Conservation (phyloP, 2,329 filamentous ascomycete species). For the Pestalotiopsis sp. region DNA sequence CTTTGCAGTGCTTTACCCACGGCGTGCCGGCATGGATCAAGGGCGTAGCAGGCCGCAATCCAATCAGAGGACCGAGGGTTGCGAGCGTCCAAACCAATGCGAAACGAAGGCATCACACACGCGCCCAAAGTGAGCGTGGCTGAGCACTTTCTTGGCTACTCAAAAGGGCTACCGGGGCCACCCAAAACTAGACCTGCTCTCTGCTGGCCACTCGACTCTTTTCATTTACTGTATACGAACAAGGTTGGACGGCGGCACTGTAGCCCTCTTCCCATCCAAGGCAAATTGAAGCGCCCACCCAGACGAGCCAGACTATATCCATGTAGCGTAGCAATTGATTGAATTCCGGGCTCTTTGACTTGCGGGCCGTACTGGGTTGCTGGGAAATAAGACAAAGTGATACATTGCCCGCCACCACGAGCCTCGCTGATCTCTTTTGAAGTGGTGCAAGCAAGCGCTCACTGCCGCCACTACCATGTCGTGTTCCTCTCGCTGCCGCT, state of each 20-base stretch:
- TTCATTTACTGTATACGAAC: background rate
- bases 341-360: too few species aligned
- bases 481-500: background rate
- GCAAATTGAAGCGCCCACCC: too few species aligned
- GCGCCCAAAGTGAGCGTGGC: slow-evolving; percentile 2
- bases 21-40: background rate
- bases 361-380: too few species aligned
- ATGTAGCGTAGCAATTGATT: too few species aligned
- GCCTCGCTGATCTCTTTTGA: background rate
- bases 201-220: background rate
- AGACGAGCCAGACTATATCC: too few species aligned
- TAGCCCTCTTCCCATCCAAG: background rate
- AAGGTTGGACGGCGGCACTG: background rate
- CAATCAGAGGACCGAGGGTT: background rate
- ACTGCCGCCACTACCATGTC: background rate
- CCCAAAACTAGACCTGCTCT: background rate
- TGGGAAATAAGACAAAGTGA: background rate
- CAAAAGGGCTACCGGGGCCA: background rate
- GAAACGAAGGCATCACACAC: slow-evolving; percentile 1
- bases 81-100: slow-evolving; percentile 4
- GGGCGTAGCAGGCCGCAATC: background rate
- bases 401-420: background rate
- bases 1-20: background rate
- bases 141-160: background rate
- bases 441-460: background rate